Evolutionary conservation across 2,329 filamentous ascomycete species (phyloP).

Genomic region (Aschersonia sp.): DNA sequence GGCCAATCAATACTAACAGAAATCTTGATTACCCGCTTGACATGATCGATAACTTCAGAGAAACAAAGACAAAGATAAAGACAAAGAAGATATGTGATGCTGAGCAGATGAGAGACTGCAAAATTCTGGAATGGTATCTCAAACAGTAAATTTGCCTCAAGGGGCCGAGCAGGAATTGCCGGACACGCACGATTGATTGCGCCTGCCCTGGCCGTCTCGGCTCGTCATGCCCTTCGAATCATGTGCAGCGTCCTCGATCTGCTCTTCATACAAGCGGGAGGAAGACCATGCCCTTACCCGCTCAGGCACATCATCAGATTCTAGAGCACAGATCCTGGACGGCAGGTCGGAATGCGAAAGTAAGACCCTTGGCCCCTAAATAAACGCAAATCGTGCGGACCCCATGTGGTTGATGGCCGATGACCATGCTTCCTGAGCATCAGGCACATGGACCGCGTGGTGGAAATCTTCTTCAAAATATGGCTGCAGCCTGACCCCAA

Average conservation of each 20-base stretch:
- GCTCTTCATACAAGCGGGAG: too few species aligned
- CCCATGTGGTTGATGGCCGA: conserved; percentile 16
- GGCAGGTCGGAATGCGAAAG: not conserved
- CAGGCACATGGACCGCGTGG: conserved; percentile 21
- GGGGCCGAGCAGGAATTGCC: too few species aligned
- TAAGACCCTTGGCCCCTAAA: conserved; percentile 11
- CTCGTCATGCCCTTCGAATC: too few species aligned
- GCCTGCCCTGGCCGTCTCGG: too few species aligned
- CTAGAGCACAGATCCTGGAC: not conserved
- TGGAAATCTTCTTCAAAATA: conserved; percentile 32
- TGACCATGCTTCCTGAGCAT: conserved; percentile 22
- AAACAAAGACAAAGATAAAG: not conserved
- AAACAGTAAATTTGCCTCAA: too few species aligned
- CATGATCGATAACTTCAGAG: not conserved
- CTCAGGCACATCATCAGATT: too few species aligned
- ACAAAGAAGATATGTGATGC: not conserved
- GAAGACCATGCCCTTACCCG: too few species aligned
- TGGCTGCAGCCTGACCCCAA: conserved; percentile 20
- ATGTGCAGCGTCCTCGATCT: too few species aligned
- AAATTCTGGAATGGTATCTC: too few species aligned
- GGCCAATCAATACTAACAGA: not conserved
- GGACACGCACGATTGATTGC: too few species aligned
- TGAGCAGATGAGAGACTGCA: too few species aligned
- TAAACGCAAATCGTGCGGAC: conserved; percentile 16
- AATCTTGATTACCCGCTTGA: not conserved